These are phyloP conservation scores for Ustilago crameri DNA, from an alignment of 1,284 basidiomycete genomes.

Conservation along the genomic window DNA sequence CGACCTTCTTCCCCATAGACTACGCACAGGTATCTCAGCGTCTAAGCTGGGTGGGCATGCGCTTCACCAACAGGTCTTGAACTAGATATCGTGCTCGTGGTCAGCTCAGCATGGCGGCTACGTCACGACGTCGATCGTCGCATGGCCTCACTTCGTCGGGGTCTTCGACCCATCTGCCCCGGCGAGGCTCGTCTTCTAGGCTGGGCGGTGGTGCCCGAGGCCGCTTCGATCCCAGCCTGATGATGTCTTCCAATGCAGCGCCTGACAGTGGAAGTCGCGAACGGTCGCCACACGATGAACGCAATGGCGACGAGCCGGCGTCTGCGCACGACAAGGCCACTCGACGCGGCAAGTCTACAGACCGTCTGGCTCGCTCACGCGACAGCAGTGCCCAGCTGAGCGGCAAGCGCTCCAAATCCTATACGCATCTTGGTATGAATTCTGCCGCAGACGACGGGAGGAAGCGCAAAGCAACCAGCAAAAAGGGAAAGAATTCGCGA, in stretches of 20 bases:
- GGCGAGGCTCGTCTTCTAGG: constrained; percentile 40
- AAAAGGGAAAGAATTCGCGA: constrained; percentile 22
- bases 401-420: constrained; percentile 54
- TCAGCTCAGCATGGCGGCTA: constrained; percentile 37
- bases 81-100: constrained; percentile 3
- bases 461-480: constrained; percentile 29
- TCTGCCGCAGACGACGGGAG: constrained; percentile 21
- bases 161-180: constrained; percentile 46
- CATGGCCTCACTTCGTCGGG: constrained; percentile 46
- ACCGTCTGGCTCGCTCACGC: constrained; percentile 44
- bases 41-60: too few species aligned
- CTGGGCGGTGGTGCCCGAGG: constrained; percentile 37
- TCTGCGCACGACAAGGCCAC: constrained; percentile 16
- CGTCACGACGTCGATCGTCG: constrained; percentile 35
- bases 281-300: constrained; percentile 23
- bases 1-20: too few species aligned
- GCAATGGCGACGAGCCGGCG: constrained; percentile 12
- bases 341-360: constrained; percentile 52
- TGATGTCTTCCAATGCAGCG: constrained; percentile 53
- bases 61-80: too few species aligned
- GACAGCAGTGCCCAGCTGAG: constrained; percentile 53
- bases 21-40: too few species aligned
- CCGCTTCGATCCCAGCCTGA: constrained; percentile 52
- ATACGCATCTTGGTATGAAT: constrained; percentile 46
- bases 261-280: constrained; percentile 22